Conservation (phyloP, 139 green algal species). For the Chlorella sp. region DNA sequence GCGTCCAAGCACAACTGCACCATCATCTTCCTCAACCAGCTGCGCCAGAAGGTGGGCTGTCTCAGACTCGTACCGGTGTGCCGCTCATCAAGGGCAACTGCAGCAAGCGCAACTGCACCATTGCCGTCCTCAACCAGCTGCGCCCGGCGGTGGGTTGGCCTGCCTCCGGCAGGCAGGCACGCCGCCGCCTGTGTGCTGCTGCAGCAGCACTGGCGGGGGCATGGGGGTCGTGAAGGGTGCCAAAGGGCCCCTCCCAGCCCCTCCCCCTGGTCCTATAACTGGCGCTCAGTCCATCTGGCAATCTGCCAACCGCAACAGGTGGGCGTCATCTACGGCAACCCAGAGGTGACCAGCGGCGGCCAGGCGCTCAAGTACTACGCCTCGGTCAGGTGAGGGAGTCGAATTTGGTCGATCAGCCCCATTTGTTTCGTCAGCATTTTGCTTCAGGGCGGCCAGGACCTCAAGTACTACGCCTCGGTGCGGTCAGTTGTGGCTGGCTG, state of each 20-base stretch:
- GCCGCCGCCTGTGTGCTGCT: too few relatives aligned
- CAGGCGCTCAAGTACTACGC: conserved; percentile 97
- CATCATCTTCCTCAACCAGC: conserved; percentile 96
- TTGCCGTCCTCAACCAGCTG: conserved; percentile 90
- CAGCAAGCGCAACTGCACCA: conserved; percentile 74
- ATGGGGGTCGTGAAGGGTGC: neutral
- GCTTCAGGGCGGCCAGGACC: conserved; percentile 94
- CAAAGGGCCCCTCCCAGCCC: neutral
- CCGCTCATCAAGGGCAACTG: conserved; percentile 83
- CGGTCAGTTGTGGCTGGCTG: too few relatives aligned
- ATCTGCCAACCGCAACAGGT: conserved; percentile 57
- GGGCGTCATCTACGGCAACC: conserved; percentile 92
- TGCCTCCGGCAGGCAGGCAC: too few relatives aligned
- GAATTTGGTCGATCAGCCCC: neutral
- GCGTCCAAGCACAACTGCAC: conserved; percentile 80
- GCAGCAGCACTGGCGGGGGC: too few relatives aligned
- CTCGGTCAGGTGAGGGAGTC: conserved; percentile 35
- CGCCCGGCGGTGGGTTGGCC: too few relatives aligned
- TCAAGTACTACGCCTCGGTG: conserved; percentile 93
- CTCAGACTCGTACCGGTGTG: too few relatives aligned
- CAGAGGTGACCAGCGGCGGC: conserved; percentile 92
- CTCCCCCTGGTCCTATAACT: neutral
- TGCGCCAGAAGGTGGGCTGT: conserved; percentile 82
- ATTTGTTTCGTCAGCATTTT: too few relatives aligned
- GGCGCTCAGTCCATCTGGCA: too few relatives aligned